These are phyloP conservation scores for Suhomyces bokatorum DNA, from an alignment of 1,139 yeast species.

Conservation along the genomic window DNA sequence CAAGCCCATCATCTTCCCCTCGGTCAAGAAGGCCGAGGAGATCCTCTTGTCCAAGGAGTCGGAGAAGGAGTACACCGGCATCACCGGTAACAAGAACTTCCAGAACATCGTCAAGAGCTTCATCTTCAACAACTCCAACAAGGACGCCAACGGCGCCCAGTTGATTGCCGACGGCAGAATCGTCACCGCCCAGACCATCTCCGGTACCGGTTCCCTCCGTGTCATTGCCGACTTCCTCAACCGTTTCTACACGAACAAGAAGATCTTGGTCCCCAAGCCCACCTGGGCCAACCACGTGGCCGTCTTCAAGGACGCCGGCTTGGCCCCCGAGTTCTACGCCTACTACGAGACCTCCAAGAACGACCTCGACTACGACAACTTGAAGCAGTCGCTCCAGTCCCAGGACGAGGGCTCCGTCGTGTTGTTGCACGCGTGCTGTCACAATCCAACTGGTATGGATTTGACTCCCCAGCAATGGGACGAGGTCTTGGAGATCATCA, in stretches of 20 bases:
- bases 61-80: conserved; percentile 60
- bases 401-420: conserved; percentile 62
- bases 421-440: conserved; percentile 91
- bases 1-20: conserved; percentile 49
- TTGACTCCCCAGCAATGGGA: conserved; percentile 81
- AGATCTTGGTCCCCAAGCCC: conserved; percentile 63
- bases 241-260: conserved; percentile 45
- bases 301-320: conserved; percentile 54
- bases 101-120: conserved; percentile 51
- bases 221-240: conserved; percentile 55
- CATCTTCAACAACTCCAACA: conserved; percentile 50
- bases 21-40: conserved; percentile 49
- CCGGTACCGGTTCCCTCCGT: conserved; percentile 62
- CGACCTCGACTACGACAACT: conserved; percentile 53
- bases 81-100: conserved; percentile 51
- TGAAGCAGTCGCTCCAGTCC: conserved; percentile 41
- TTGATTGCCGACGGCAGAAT: conserved; percentile 50
- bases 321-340: conserved; percentile 41
- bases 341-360: conserved; percentile 58
- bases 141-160: conserved; percentile 49
- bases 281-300: conserved; percentile 78
- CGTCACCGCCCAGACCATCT: conserved; percentile 57
- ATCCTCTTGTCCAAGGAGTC: conserved; percentile 42
- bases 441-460: conserved; percentile 95
- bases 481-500: conserved; percentile 60